Evolutionary conservation across 257 asterid species (phyloP).

Genomic region (Solanum bulbocastanum): DNA sequence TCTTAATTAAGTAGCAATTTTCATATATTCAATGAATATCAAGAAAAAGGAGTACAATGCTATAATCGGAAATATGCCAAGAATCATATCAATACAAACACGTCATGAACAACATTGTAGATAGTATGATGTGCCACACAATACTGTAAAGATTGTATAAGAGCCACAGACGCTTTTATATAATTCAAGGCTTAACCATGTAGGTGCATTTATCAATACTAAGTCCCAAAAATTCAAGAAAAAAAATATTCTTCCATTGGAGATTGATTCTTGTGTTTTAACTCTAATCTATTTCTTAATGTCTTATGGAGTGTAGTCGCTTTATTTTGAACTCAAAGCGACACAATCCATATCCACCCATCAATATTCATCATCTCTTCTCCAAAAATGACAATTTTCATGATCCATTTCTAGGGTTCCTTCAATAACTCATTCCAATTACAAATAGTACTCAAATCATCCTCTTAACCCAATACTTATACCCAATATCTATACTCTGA

Average conservation of each 20-base stretch:
- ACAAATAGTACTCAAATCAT: neutral
- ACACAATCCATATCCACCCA: neutral
- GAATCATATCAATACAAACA: neutral
- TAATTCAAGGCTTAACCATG: neutral
- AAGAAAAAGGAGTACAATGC: neutral
- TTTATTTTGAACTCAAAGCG: neutral
- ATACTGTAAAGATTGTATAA: neutral
- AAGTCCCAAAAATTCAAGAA: neutral
- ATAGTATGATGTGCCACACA: neutral
- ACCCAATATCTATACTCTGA: neutral
- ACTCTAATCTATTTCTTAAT: neutral
- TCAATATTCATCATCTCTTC: neutral
- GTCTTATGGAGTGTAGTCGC: neutral
- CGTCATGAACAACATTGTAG: neutral
- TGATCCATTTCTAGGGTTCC: neutral
- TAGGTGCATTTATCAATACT: neutral
- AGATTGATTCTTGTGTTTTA: neutral
- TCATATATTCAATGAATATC: neutral
- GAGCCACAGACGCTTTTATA: neutral
- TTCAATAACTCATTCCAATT: neutral
- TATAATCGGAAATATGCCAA: neutral
- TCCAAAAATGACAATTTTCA: neutral
- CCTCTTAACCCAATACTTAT: neutral
- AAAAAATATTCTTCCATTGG: neutral
- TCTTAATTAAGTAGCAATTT: neutral